Percentiles rank a stretch among this genome's conserved stretches.
Conservation (phyloP, 768 basidiomycete genomes). For the Lentinus tigrinus region DNA sequence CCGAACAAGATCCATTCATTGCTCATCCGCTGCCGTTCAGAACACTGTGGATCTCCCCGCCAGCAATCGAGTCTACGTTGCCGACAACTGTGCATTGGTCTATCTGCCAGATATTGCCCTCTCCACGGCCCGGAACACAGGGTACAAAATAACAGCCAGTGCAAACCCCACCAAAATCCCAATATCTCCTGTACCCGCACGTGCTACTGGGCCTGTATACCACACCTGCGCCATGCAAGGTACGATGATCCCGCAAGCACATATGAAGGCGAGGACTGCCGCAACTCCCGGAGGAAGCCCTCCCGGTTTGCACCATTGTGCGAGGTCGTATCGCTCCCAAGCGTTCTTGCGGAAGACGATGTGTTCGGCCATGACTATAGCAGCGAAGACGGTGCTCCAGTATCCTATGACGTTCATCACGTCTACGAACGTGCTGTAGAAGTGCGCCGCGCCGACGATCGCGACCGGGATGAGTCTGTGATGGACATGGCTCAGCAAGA, state of each 20-base stretch:
- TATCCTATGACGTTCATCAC: conserved; percentile 46
- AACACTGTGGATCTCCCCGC: too few relatives aligned
- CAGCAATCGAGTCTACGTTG: too few relatives aligned
- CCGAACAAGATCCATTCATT: neutral
- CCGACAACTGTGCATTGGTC: too few relatives aligned
- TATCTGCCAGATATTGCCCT: conserved; percentile 13
- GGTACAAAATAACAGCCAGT: conserved; percentile 32
- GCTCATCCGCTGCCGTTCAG: neutral
- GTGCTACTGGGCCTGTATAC: conserved; percentile 51
- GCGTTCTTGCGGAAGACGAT: conserved; percentile 39
- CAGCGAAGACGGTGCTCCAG: conserved; percentile 38
- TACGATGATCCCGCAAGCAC: conserved; percentile 39
- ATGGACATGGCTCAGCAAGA: neutral
- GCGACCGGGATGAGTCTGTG: conserved; percentile 45
- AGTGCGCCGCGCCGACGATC: conserved; percentile 43
- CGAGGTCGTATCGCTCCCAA: conserved; percentile 37
- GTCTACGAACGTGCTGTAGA: conserved; percentile 45
- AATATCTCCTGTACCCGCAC: conserved; percentile 44
- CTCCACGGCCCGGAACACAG: conserved; percentile 30
- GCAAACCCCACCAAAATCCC: conserved; percentile 42
- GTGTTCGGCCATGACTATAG: conserved; percentile 43
- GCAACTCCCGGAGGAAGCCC: conserved; percentile 43
- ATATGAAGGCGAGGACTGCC: conserved; percentile 39
- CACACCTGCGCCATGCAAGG: conserved; percentile 53
- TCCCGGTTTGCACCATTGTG: conserved; percentile 34